These are phyloP conservation scores for Russula dissimulans DNA, from an alignment of 768 basidiomycete species.

Conservation along the genomic window DNA sequence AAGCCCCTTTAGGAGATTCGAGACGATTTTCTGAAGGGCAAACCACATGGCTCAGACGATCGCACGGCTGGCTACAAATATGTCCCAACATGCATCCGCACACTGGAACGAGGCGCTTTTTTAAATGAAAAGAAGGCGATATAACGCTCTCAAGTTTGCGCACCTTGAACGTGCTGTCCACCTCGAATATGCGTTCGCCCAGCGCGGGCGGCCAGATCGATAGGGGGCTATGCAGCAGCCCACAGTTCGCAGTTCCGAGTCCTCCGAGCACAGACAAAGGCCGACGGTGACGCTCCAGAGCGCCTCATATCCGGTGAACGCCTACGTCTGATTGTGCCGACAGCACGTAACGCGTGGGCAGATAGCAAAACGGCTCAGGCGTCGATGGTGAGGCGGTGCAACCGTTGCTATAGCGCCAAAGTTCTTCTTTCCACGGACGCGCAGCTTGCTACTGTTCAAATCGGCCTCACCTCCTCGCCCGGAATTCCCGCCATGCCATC, in stretches of 20 bases:
- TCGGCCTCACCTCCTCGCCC: not conserved
- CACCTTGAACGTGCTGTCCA: constrained; percentile 81
- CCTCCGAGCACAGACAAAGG: not conserved
- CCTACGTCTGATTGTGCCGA: constrained; percentile 16
- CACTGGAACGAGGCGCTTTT: too few species aligned
- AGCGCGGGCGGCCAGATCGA: constrained; percentile 49
- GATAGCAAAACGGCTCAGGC: too few species aligned
- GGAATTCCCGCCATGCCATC: constrained; percentile 9
- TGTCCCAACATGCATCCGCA: too few species aligned
- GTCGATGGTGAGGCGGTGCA: too few species aligned
- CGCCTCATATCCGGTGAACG: constrained; percentile 37
- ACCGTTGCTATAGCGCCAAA: too few species aligned
- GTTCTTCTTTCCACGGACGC: not conserved
- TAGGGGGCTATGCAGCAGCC: constrained; percentile 40
- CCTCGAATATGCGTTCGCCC: constrained; percentile 70
- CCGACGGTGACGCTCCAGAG: constrained; percentile 58
- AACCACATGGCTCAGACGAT: not conserved
- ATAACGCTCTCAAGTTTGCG: not conserved
- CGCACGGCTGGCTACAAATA: too few species aligned
- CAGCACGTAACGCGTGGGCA: too few species aligned
- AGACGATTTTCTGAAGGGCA: constrained; percentile 69
- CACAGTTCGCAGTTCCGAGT: constrained; percentile 12
- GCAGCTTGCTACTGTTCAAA: not conserved
- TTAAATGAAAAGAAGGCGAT: too few species aligned
- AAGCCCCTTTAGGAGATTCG: constrained; percentile 69